Conservation (phyloP, 768 basidiomycete species). For the Tricholoma terreum region DNA sequence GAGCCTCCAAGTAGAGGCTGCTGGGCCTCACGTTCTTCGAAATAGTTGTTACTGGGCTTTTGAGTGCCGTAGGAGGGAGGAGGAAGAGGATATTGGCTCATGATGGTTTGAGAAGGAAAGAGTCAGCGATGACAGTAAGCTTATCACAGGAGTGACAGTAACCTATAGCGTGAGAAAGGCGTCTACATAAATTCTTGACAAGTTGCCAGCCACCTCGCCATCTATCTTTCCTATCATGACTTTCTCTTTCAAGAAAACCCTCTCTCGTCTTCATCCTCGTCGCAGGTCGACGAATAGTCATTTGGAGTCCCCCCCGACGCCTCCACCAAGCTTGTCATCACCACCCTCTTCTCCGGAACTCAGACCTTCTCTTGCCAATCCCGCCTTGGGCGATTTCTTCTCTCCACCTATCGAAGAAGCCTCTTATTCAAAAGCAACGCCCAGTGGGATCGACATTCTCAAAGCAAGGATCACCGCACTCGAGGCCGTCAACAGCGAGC, state of each 20-base stretch:
- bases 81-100: constrained; percentile 60
- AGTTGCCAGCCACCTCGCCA: neutral
- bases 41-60: constrained; percentile 28
- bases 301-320: neutral
- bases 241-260: constrained; percentile 13
- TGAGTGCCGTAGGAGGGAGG: constrained; percentile 56
- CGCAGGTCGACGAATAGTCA: constrained; percentile 1
- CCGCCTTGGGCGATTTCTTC: neutral
- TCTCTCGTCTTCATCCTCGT: constrained; percentile 11
- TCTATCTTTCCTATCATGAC: constrained; percentile 7
- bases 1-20: constrained; percentile 61
- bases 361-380: neutral
- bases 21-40: constrained; percentile 31
- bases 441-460: neutral
- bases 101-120: constrained; percentile 30
- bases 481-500: constrained; percentile 24
- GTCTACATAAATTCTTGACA: too few species aligned
- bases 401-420: neutral
- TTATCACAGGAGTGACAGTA: too few species aligned
- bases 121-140: neutral
- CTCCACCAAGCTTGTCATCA: neutral
- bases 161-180: neutral
- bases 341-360: neutral
- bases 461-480: constrained; percentile 17
- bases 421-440: neutral